A percentile compares a stretch with the other conserved stretches of the same genome.
Conservation (phyloP, 495 filamentous ascomycete species). For the Aspergillus bertholletiae region DNA sequence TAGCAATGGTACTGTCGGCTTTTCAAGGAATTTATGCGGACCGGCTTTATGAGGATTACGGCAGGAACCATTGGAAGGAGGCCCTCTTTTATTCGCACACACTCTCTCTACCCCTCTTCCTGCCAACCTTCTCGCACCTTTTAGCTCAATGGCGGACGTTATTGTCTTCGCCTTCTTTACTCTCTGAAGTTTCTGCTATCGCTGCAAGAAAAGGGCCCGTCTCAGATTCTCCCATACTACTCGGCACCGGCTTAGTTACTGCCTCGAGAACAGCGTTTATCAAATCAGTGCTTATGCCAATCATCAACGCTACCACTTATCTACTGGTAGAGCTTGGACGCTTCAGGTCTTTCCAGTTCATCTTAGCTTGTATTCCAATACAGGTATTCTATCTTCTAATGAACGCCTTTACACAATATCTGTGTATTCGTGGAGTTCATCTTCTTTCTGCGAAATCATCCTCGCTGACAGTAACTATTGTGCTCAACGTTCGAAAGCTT, state of each 20-base stretch:
- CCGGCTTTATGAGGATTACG: slow-evolving; percentile 78
- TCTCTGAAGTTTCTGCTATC: slow-evolving; percentile 17
- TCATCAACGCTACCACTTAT: background rate
- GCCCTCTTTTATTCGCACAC: slow-evolving; percentile 92
- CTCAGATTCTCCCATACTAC: background rate
- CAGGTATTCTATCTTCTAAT: slow-evolving; percentile 68
- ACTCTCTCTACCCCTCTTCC: slow-evolving; percentile 68
- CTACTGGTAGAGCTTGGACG: slow-evolving; percentile 11
- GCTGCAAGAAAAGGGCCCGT: background rate
- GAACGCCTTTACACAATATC: slow-evolving; percentile 89
- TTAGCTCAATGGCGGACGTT: slow-evolving; percentile 45
- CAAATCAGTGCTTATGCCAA: background rate
- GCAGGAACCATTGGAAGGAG: slow-evolving; percentile 84
- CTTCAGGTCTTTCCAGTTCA: slow-evolving; percentile 7
- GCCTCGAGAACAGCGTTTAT: background rate
- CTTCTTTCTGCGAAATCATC: slow-evolving; percentile 79
- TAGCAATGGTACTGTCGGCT: slow-evolving; percentile 87
- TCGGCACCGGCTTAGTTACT: background rate
- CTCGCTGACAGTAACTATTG: slow-evolving; percentile 91
- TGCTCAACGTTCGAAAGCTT: slow-evolving; percentile 93
- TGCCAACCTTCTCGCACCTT: slow-evolving; percentile 45
- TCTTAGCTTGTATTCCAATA: slow-evolving; percentile 54
- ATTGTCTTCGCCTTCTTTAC: slow-evolving; percentile 41
- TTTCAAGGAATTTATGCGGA: slow-evolving; percentile 95
- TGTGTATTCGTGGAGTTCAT: slow-evolving; percentile 94